Conservation (phyloP, 2,329 filamentous ascomycete species). For the Cordyceps farinosa region DNA sequence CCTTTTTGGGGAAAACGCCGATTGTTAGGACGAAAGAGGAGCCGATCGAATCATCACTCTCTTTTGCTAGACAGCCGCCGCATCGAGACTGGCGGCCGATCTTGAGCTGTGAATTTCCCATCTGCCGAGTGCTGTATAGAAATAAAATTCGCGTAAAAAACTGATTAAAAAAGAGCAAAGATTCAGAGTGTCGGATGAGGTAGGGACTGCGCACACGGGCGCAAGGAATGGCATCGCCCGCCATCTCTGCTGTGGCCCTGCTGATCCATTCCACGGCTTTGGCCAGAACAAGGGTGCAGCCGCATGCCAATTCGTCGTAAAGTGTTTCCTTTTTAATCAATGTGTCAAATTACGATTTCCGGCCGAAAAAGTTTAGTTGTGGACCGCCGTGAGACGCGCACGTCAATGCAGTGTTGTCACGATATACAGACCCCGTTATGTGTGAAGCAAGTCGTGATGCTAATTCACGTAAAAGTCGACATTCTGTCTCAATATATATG, state of each 20-base stretch:
- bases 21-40: too few species aligned
- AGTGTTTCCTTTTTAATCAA: neutral
- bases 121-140: too few species aligned
- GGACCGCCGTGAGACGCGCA: neutral
- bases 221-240: neutral
- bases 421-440: neutral
- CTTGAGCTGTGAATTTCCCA: too few species aligned
- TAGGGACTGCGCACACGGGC: too few species aligned
- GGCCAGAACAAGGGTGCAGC: neutral
- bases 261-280: slow-evolving; percentile 3
- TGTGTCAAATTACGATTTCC: neutral
- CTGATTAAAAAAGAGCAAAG: neutral
- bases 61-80: neutral
- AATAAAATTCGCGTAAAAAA: neutral
- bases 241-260: neutral
- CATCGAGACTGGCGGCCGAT: neutral
- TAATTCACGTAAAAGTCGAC: neutral
- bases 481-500: neutral
- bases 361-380: neutral
- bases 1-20: neutral
- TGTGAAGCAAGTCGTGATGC: neutral
- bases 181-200: neutral
- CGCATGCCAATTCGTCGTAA: neutral
- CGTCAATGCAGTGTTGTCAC: neutral
- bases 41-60: too few species aligned